Evolutionary conservation across 2,329 filamentous ascomycete genomes (phyloP), one percentile per base, ranked within the genome.

Genomic region (Juglanconis sp.): DNA sequence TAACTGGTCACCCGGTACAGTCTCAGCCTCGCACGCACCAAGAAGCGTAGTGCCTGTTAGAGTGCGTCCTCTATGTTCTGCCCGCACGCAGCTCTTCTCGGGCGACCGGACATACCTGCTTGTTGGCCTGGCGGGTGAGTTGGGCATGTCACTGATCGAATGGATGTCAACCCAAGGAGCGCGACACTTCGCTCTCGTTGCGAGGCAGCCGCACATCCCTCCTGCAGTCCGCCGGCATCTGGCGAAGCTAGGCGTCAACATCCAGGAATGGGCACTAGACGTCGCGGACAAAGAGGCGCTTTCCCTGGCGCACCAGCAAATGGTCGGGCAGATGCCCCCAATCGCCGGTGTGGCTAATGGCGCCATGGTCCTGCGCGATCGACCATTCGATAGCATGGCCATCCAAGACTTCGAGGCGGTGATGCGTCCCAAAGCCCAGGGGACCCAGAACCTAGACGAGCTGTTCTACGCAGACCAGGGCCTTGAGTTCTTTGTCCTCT

Each of bases 401-500:
- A 11, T 34, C 24, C 24, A 42, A 4, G 30, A 53, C 1, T 47
- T 61, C 30, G n/a, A 54, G 11, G 30, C 13, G 10, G 44, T 42
- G 5, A 3, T 58, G 15, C 32, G 31, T 11, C 59, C 59, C 35
- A 61, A 58, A 31, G 51, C 40, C 9, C n/a, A 24, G 8, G 59
- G 54, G 0, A 53, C 13, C 31, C 24, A 48, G 13, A 24, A 51
- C 36, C 57, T 60, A 5, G 59, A 70, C 44, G 63, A 68, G 8
- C 8, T 68, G 1, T 69, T 72, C 54, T 3, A n/a, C n/a, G n/a
- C n/a, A n/a, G n/a, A n/a, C n/a, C n/a, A n/a, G n/a, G n/a, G n/a
- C n/a, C 61, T 72, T 9, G 70, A 71, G 49, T 70, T 69, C 59
- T 67, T 73, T 54, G 58, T 73, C 47, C 42, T 70, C 13, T 68